phyloP scores from a whole-genome alignment of 768 basidiomycete genomes.

The Cystobasidium ongulense region DNA sequence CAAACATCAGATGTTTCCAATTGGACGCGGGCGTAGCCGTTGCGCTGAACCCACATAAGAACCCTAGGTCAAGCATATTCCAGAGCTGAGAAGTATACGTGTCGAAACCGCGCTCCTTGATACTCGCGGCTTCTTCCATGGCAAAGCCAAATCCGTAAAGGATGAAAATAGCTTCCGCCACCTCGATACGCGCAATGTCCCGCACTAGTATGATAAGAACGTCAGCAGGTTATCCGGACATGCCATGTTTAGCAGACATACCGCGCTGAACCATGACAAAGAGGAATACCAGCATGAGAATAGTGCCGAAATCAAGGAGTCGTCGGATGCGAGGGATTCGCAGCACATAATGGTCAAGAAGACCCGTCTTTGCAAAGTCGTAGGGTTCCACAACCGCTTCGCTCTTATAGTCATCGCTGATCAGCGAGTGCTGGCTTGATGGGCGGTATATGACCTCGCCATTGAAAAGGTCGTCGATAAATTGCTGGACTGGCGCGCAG shows the following conservation, averaged over 20 bases:
- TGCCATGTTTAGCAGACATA: not conserved
- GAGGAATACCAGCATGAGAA: slow-evolving; percentile 35
- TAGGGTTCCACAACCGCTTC: slow-evolving; percentile 62
- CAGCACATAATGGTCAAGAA: slow-evolving; percentile 41
- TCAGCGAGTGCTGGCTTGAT: slow-evolving; percentile 54
- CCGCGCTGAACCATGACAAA: slow-evolving; percentile 32
- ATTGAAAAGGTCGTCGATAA: slow-evolving; percentile 76
- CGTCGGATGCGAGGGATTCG: slow-evolving; percentile 36
- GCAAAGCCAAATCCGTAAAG: slow-evolving; percentile 37
- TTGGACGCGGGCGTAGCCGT: not conserved
- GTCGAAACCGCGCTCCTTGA: slow-evolving; percentile 34
- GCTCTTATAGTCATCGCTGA: slow-evolving; percentile 83
- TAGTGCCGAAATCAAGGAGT: slow-evolving; percentile 33
- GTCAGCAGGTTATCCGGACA: too few species aligned
- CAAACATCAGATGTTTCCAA: slow-evolving; percentile 45
- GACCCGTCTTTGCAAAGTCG: slow-evolving; percentile 45
- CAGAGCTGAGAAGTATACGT: slow-evolving; percentile 24
- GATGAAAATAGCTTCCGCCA: slow-evolving; percentile 36
- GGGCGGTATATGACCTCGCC: slow-evolving; percentile 49
- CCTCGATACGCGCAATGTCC: slow-evolving; percentile 4
- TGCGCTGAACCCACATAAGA: not conserved
- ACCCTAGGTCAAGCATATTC: slow-evolving; percentile 23
- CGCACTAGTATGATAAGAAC: slow-evolving; percentile 16
- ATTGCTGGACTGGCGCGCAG: slow-evolving; percentile 73
- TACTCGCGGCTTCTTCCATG: slow-evolving; percentile 36